Conservation (phyloP, 768 basidiomycete genomes). For the Leucosporidium yakuticum region DNA sequence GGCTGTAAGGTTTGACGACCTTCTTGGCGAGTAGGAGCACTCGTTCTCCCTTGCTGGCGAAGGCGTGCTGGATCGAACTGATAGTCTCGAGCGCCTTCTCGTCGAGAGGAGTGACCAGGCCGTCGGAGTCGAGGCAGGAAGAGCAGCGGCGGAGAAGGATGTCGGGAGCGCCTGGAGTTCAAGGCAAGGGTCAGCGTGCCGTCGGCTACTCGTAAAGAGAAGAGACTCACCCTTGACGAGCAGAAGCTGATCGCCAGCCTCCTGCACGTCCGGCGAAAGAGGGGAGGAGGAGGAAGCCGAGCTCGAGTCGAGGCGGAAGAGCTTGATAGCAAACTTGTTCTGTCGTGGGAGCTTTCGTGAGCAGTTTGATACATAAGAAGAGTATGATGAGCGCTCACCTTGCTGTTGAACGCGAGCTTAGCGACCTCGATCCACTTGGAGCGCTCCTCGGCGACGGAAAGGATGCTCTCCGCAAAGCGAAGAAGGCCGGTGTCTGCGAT, state of each 20-base stretch:
- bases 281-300: constrained; percentile 2
- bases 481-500: constrained; percentile 53
- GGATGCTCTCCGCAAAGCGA: constrained; percentile 46
- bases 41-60: constrained; percentile 56
- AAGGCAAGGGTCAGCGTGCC: no score
- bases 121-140: constrained; percentile 45
- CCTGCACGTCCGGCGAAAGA: constrained; percentile 11
- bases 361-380: neutral
- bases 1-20: constrained; percentile 41
- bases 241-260: constrained; percentile 1
- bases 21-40: constrained; percentile 58
- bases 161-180: constrained; percentile 53
- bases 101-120: constrained; percentile 43
- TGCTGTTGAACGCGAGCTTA: constrained; percentile 44
- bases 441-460: constrained; percentile 31
- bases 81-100: constrained; percentile 29
- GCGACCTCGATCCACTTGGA: constrained; percentile 43
- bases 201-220: no score
- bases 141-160: constrained; percentile 47
- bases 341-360: neutral
- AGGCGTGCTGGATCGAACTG: constrained; percentile 46
- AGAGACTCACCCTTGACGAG: constrained; percentile 48
- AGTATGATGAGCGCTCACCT: constrained; percentile 12
- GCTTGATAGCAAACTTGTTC: constrained; percentile 56
- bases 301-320: constrained; percentile 23